phyloP scores from a whole-genome alignment of 345 rosid species.

The thale cress (Arabidopsis thaliana) region TAIR10.1 NC_003070.9:28585501-28586000 shows the following conservation, averaged over 20 bases:
- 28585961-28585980: slow-evolving; percentile 60
- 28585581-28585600: slow-evolving; percentile 52
- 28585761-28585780: not conserved
- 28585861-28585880: slow-evolving; percentile 85
- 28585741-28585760: slow-evolving; percentile 46
- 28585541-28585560: not conserved
- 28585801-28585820: not conserved
- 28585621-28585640: slow-evolving; percentile 90
- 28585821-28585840: not conserved
- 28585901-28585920: slow-evolving; percentile 61
- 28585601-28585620: slow-evolving; percentile 89
- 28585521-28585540: slow-evolving; percentile 56
- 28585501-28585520: slow-evolving; percentile 83
- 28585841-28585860: slow-evolving; percentile 76
- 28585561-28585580: not conserved
- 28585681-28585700: slow-evolving; percentile 72
- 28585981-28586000: slow-evolving; percentile 11
- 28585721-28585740: slow-evolving; percentile 88
- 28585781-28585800: not conserved
- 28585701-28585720: slow-evolving; percentile 77
- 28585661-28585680: slow-evolving; percentile 82
- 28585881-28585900: slow-evolving; percentile 80
- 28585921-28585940: slow-evolving; percentile 86
- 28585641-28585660: slow-evolving; percentile 97
- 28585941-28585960: slow-evolving; percentile 81